Evolutionary conservation across 805 yeast species (phyloP).

Genomic region (Ogataea thermomethanolica): DNA sequence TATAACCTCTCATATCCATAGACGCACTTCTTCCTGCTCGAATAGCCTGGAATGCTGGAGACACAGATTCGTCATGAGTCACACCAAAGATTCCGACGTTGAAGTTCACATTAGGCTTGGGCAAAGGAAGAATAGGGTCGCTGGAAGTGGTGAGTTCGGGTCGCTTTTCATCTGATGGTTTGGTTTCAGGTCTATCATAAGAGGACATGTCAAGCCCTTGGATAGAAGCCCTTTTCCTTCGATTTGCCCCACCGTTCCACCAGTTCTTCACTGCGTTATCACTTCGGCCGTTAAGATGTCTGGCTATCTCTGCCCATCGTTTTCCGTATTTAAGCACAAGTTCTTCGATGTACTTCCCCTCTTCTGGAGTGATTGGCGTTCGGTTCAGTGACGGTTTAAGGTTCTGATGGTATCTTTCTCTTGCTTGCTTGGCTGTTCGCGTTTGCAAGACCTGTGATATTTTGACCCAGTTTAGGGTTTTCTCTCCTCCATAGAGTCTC

Average conservation of each 20-base stretch:
- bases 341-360: slow-evolving; percentile 76
- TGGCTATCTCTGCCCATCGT: slow-evolving; percentile 90
- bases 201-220: slow-evolving; percentile 18
- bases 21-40: slow-evolving; percentile 24
- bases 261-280: slow-evolving; percentile 91
- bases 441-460: slow-evolving; percentile 70
- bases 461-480: slow-evolving; percentile 70
- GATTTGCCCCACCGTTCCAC: slow-evolving; percentile 95
- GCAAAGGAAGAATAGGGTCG: background rate
- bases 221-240: slow-evolving; percentile 58
- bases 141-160: background rate
- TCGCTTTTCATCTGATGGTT: background rate
- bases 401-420: slow-evolving; percentile 90
- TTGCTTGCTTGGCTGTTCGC: slow-evolving; percentile 86
- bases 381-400: slow-evolving; percentile 80
- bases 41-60: slow-evolving; percentile 17
- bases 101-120: slow-evolving; percentile 14
- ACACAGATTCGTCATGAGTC: slow-evolving; percentile 2
- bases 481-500: slow-evolving; percentile 64
- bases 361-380: slow-evolving; percentile 79
- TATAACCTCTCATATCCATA: slow-evolving; percentile 20
- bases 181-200: slow-evolving; percentile 8
- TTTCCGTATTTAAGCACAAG: slow-evolving; percentile 78
- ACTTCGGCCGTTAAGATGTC: slow-evolving; percentile 82
- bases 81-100: slow-evolving; percentile 20